These are phyloP conservation scores for Pterocarpus macrocarpus DNA, from an alignment of 306 rosid genomes.

Conservation along the genomic window DNA sequence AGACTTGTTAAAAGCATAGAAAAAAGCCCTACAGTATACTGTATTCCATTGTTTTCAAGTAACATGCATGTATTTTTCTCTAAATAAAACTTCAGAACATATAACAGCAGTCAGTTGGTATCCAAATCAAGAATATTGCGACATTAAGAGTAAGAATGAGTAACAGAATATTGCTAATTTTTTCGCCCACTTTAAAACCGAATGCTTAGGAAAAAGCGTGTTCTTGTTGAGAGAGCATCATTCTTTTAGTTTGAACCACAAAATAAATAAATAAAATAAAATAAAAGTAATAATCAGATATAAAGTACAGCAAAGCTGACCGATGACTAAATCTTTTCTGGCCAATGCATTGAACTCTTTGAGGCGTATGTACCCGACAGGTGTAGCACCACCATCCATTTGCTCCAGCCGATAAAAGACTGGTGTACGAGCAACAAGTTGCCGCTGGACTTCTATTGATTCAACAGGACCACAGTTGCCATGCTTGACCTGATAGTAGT, in stretches of 20 bases:
- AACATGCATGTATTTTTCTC: neutral
- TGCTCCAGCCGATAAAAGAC: slow-evolving; percentile 89
- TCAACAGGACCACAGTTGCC: slow-evolving; percentile 92
- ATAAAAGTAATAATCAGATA: neutral
- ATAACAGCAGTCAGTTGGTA: neutral
- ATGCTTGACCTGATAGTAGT: slow-evolving; percentile 78
- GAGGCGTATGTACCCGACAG: slow-evolving; percentile 85
- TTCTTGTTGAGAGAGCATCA: slow-evolving; percentile 27
- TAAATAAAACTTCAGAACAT: neutral
- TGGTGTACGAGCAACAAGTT: slow-evolving; percentile 91
- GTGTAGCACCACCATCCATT: slow-evolving; percentile 64
- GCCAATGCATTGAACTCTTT: slow-evolving; percentile 99
- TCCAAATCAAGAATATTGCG: neutral
- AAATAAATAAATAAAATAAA: neutral
- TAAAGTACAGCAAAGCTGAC: slow-evolving; percentile 54
- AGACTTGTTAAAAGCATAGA: neutral
- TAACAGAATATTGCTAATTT: slow-evolving; percentile 28
- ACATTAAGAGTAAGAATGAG: slow-evolving; percentile 15
- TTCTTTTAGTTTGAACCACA: neutral
- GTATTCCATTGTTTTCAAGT: slow-evolving; percentile 20
- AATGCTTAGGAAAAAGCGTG: neutral
- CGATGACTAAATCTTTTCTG: slow-evolving; percentile 85
- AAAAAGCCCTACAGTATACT: neutral
- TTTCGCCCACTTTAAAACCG: neutral
- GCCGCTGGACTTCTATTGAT: slow-evolving; percentile 77